These are phyloP conservation scores for Debaryomycetaceae sp. DNA, from an alignment of 1,139 yeast genomes.

Conservation along the genomic window DNA sequence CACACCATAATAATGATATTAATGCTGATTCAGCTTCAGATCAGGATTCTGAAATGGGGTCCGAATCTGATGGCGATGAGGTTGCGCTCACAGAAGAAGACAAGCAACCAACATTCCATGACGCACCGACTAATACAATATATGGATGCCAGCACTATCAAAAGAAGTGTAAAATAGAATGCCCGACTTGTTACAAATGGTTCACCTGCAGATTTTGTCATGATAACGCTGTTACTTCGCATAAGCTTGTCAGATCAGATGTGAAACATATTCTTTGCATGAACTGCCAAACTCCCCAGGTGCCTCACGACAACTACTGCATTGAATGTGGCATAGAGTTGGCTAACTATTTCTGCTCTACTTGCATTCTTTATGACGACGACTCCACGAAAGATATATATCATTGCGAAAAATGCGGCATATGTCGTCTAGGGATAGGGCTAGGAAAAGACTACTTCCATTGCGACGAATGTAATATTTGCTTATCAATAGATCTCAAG, in stretches of 20 bases:
- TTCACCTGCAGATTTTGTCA: slow-evolving; percentile 84
- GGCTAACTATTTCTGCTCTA: slow-evolving; percentile 73
- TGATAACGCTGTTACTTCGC: slow-evolving; percentile 55
- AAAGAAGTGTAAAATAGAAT: slow-evolving; percentile 79
- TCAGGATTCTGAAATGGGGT: background rate
- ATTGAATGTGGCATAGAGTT: slow-evolving; percentile 60
- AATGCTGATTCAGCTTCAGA: background rate
- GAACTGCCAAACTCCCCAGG: slow-evolving; percentile 74
- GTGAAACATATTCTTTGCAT: slow-evolving; percentile 76
- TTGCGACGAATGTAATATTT: slow-evolving; percentile 86
- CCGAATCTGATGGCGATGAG: slow-evolving; percentile 23
- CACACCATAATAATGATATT: background rate
- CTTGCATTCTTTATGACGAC: slow-evolving; percentile 81
- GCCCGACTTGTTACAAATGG: slow-evolving; percentile 74
- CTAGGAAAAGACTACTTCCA: slow-evolving; percentile 87
- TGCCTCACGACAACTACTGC: slow-evolving; percentile 64
- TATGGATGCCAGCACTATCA: slow-evolving; percentile 84
- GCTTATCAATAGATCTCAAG: slow-evolving; percentile 76
- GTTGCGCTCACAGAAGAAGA: slow-evolving; percentile 50
- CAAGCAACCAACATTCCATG: slow-evolving; percentile 48
- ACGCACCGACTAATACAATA: slow-evolving; percentile 26
- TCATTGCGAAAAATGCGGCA: slow-evolving; percentile 91
- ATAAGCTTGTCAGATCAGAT: slow-evolving; percentile 59
- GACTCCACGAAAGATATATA: slow-evolving; percentile 78
- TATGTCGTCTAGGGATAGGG: slow-evolving; percentile 87